Base-by-base conservation (phyloP, 164 flowering plant species). In the Aristolochia californica region DNA sequence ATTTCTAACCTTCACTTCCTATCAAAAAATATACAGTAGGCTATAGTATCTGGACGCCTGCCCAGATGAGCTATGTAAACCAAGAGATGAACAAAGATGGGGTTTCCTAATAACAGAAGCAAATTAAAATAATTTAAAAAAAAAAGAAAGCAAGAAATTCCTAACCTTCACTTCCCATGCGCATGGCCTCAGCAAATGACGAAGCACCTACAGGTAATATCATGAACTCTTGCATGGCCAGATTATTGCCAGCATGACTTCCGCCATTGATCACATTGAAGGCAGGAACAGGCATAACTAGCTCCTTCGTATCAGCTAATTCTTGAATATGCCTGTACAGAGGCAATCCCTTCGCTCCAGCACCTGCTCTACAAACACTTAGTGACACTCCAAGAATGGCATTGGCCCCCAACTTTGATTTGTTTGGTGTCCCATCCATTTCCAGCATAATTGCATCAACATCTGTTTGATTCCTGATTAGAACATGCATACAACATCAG, bases 221-320 rank as follows among this genome's bases (percentile, higher is more conserved):
- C 98, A 93, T 93, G 67, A 93, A 87, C 59, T 93, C 98, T 74
- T 93, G 98, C 97, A 93, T 88, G 51, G 98, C 95, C 67, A 93
- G 62, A 63, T 84, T 89, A 68, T 93, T 93, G 38, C 96, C 98
- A 54, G 98, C 98, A 75, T 93, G 98, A 73, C 94, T 88, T 24
- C 98, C 97, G 45, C 98, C 97, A 72, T 93, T 93, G 5, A 93
- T 93, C 40, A 93, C 98, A 74, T 88, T 88, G 75, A 93, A 87
- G 68, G 97, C 96, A 26, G 98, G 98, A 69, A 93, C 98, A 24
- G 97, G 97, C 95, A 93, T 85, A 58, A 88, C 97, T 58, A 93
- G 91, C 73, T 89, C 91, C 72, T 85, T 88, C 11, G 88, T 87
- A 55, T 89, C 88, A 2, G 96, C 77, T 53, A 93, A 18, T 69